phyloP scores from a whole-genome alignment of 1,139 yeast genomes.

The Martiniozyma asiatica region DNA sequence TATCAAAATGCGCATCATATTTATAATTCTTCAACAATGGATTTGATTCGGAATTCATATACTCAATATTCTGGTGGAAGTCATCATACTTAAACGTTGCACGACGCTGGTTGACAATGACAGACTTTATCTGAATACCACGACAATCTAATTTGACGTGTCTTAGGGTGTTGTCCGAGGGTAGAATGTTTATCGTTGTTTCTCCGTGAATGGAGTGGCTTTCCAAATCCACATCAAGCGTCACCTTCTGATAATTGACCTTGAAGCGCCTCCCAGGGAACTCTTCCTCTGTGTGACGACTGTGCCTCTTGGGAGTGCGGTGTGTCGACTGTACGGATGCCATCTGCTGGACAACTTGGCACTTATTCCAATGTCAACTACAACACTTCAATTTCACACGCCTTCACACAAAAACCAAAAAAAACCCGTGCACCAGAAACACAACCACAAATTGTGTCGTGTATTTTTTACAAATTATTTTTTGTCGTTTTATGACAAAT shows the following conservation, averaged over 20 bases:
- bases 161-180: slow-evolving; percentile 48
- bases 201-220: slow-evolving; percentile 47
- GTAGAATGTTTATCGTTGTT: slow-evolving; percentile 74
- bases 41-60: slow-evolving; percentile 19
- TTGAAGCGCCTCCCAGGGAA: slow-evolving; percentile 29
- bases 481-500: too few species aligned
- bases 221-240: slow-evolving; percentile 54
- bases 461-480: too few species aligned
- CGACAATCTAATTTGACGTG: slow-evolving; percentile 69
- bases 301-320: slow-evolving; percentile 17
- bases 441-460: too few species aligned
- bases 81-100: slow-evolving; percentile 42
- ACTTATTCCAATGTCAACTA: too few species aligned
- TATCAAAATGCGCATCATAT: slow-evolving; percentile 31
- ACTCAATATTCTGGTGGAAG: slow-evolving; percentile 25
- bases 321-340: too few species aligned
- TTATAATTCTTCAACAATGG: slow-evolving; percentile 24
- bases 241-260: slow-evolving; percentile 59
- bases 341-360: too few species aligned
- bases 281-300: slow-evolving; percentile 16
- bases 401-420: too few species aligned
- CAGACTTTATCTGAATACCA: slow-evolving; percentile 53
- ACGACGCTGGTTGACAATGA: slow-evolving; percentile 48
- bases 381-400: too few species aligned
- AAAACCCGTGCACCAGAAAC: too few species aligned